Evolutionary conservation across 129 eudicot species (phyloP).

Genomic region (Artemisia annua): DNA sequence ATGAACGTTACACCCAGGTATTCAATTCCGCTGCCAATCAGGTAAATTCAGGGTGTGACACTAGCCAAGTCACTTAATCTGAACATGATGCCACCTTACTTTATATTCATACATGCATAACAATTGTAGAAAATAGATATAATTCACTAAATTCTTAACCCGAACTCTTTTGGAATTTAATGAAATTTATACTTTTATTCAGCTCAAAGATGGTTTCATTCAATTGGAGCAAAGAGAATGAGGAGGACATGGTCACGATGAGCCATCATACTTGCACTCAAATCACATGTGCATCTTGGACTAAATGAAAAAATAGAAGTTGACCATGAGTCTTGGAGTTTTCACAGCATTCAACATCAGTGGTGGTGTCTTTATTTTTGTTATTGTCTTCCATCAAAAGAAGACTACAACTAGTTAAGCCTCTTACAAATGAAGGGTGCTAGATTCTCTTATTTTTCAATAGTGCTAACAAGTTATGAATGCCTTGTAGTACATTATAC

Average conservation of each 20-base stretch:
- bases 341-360: constrained; percentile 68
- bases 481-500: constrained; percentile 18
- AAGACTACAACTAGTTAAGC: constrained; percentile 58
- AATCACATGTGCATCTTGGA: constrained; percentile 41
- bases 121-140: neutral
- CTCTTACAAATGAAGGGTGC: neutral
- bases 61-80: neutral
- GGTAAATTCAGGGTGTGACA: no score
- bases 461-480: constrained; percentile 31
- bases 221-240: constrained; percentile 66
- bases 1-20: no score
- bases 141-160: neutral
- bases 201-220: constrained; percentile 64
- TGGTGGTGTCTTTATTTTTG: constrained; percentile 59
- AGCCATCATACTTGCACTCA: constrained; percentile 60
- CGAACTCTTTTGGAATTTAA: neutral
- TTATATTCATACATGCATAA: no score
- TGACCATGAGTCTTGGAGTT: constrained; percentile 16
- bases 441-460: neutral
- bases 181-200: neutral
- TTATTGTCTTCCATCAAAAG: constrained; percentile 78
- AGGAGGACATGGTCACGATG: constrained; percentile 68
- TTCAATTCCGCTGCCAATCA: no score
- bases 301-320: neutral
- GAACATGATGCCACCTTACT: neutral